Base-by-base conservation (phyloP, 441 rosid genomes). In the Pelargonium citronellum region DNA sequence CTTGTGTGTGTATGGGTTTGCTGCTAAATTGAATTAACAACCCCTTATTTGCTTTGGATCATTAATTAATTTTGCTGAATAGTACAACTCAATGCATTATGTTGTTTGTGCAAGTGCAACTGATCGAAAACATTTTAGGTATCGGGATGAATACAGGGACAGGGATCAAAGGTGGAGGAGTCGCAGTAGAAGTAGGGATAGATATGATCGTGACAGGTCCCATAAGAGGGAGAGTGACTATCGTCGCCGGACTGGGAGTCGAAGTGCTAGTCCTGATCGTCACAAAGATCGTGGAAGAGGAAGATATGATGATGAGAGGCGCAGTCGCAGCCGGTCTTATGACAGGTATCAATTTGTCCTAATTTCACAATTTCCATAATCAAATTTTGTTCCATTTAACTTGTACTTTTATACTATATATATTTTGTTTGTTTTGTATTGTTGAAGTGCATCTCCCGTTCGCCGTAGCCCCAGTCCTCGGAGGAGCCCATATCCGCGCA, bases 171-270 rank as follows among this genome's bases (percentile, higher is more conserved):
- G 83, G 69, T 87, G 78, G 83, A 78, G 87, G 75, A 89, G 91
- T 71, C 79, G 85, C 51, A 88, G 92, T 73, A 80, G 87, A 76
- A 87, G 94, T 71, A 72, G 74, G 69, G 91, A 87, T 44, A 79
- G 87, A 76, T 75, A 79, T 79, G 86, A 79, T 44, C 87, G 80
- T 70, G 91, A 85, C 41, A 86, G 83, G 71, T 77, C 80, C 75
- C 81, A 80, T 44, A 83, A 82, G 69, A 83, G 75, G 78, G 89
- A 83, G 72, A 87, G 79, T 73, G 86, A 83, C 66, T 68, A 81
- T 74, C 85, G 80, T 64, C 81, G 75, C 4, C 88, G 79, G 41
- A 87, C 89, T 77, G 75, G 83, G 84, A 85, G 91, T 77, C 84
- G 83, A 64, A 89, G 91, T 72, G 81, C 76, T 2, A 89, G 87